Conservation (phyloP, 2,329 filamentous ascomycete species). For the Aureobasidium leucospermi region DNA sequence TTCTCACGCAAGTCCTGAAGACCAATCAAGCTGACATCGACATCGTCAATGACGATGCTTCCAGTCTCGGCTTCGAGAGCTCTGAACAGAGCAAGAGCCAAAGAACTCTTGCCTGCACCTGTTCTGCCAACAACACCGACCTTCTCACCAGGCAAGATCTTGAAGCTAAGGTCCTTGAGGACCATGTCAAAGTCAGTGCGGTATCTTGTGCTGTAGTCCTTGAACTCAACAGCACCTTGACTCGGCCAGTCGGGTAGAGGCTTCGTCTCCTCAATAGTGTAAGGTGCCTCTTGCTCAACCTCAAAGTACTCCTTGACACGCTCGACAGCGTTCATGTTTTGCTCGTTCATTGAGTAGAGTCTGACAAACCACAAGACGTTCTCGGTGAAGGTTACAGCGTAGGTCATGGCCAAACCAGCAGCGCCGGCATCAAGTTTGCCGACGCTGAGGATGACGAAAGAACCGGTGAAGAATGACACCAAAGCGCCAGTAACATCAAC, state of each 20-base stretch:
- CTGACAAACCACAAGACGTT: constrained; percentile 95
- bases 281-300: constrained; percentile 82
- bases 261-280: constrained; percentile 68
- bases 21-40: constrained; percentile 87
- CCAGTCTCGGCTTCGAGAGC: constrained; percentile 86
- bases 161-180: constrained; percentile 75
- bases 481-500: constrained; percentile 85
- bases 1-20: constrained; percentile 87
- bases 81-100: constrained; percentile 88
- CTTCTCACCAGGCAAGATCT: constrained; percentile 79
- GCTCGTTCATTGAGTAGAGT: constrained; percentile 88
- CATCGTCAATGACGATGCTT: constrained; percentile 79
- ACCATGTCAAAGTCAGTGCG: constrained; percentile 81
- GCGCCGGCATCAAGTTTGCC: constrained; percentile 82
- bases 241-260: constrained; percentile 79
- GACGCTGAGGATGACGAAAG: constrained; percentile 79
- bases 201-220: constrained; percentile 83
- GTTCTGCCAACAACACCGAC: constrained; percentile 94
- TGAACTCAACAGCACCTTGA: constrained; percentile 78
- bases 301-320: constrained; percentile 96
- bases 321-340: constrained; percentile 99
- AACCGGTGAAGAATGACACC: constrained; percentile 87
- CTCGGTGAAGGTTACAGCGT: constrained; percentile 94
- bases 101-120: constrained; percentile 91
- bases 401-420: constrained; percentile 87